phyloP scores from a whole-genome alignment of 345 rosid species.

The Citrus mangshanensis region DNA sequence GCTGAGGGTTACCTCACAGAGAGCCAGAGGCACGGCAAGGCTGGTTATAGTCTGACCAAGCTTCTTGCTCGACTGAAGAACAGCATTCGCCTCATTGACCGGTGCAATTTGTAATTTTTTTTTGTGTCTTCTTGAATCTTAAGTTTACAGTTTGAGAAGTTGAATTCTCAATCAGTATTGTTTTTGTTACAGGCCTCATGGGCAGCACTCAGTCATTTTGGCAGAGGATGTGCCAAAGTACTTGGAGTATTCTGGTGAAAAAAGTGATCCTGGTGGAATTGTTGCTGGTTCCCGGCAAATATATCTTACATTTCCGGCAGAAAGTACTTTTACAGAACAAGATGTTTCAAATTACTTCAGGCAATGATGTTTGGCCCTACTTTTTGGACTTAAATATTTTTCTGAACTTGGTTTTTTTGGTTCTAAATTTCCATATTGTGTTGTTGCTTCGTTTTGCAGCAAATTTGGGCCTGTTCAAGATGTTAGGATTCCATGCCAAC shows the following conservation, averaged over 20 bases:
- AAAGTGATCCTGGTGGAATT: slow-evolving; percentile 56
- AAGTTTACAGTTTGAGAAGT: not conserved
- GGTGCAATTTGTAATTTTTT: slow-evolving; percentile 36
- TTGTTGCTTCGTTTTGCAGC: slow-evolving; percentile 31
- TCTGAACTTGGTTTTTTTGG: not conserved
- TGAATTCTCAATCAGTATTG: not conserved
- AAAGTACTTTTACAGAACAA: slow-evolving; percentile 76
- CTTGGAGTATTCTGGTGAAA: slow-evolving; percentile 47
- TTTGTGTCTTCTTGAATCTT: not conserved
- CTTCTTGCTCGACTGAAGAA: slow-evolving; percentile 81
- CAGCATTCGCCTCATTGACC: slow-evolving; percentile 82
- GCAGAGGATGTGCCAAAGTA: slow-evolving; percentile 77
- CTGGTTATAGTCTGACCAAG: slow-evolving; percentile 92
- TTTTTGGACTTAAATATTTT: not conserved
- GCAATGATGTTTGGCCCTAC: slow-evolving; percentile 20
- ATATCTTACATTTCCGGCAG: slow-evolving; percentile 93
- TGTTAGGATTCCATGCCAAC: slow-evolving; percentile 94
- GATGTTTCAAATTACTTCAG: slow-evolving; percentile 87
- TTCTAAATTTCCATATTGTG: not conserved
- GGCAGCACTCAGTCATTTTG: slow-evolving; percentile 87
- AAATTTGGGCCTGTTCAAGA: slow-evolving; percentile 88
- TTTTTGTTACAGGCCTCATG: slow-evolving; percentile 70
- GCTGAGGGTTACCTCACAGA: slow-evolving; percentile 97
- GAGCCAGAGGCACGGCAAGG: slow-evolving; percentile 97
- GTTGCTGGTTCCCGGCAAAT: slow-evolving; percentile 79